Evolutionary conservation across 805 yeast genomes (phyloP), one percentile per base, ranked within the genome.

Genomic region (Schizosaccharomyces lindneri): DNA sequence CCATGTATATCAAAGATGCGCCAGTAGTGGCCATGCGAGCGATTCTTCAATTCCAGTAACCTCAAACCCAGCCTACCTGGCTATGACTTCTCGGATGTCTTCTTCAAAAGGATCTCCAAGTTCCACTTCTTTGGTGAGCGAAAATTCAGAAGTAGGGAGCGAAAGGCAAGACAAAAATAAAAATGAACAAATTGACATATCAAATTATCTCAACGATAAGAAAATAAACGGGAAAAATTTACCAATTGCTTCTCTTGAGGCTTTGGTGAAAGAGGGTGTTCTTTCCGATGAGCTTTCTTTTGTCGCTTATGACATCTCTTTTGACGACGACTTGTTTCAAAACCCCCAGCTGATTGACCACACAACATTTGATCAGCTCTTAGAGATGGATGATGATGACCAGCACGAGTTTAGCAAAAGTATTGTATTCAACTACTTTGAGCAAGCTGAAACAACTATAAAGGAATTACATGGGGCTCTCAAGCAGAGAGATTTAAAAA

Each of bases 381-480:
- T 89, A 61, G 82, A 86, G 61, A 89, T 93, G 97, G 98, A 93
- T 72, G 96, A 90, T 68, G 71, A 66, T 17, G 65, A 64, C 29
- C 74, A 72, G 62, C 93, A 89, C 63, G 95, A 87, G 6, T 93
- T 93, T 74, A 83, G 90, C 43, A 76, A 81, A 67, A 78, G 84
- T 46, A 75, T 93, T 63, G 83, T 90, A 62, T 79, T 79, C 64
- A 88, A 94, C 41, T 90, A 86, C 71, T 86, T 84, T 63, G 95
- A 87, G 63, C 98, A 93, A 73, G 95, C 95, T 5, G 76, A 77
- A 63, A 83, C 81, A 21, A 90, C 95, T 0, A 85, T 89, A 67
- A 74, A 72, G 48, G 81, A 85, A 64, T 85, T 93, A 70, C 83
- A 82, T 62, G 72, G 72, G 6, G 78, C 80, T n/a, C 68, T 85